Percentiles rank a stretch among this genome's conserved stretches.
Evolutionary conservation across 2,329 filamentous ascomycete genomes (phyloP).

Genomic region (Dendrostoma leiphaemia): DNA sequence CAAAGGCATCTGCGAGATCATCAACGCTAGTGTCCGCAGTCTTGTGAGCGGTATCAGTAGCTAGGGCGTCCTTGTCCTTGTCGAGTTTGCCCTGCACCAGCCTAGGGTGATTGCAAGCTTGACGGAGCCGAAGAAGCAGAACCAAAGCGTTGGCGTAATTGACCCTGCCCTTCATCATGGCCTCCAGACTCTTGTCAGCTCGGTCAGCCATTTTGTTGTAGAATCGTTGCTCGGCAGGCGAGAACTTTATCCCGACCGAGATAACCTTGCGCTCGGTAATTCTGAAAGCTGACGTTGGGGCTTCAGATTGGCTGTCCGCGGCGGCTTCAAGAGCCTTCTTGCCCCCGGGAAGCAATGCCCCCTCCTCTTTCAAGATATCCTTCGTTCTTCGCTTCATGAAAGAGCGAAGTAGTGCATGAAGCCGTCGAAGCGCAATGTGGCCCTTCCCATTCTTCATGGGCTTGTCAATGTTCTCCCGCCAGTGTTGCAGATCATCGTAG

Average conservation of each 20-base stretch:
- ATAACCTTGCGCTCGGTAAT: slow-evolving; percentile 90
- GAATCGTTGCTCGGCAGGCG: slow-evolving; percentile 76
- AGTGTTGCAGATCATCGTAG: slow-evolving; percentile 80
- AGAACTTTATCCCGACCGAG: slow-evolving; percentile 74
- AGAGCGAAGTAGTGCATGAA: slow-evolving; percentile 82
- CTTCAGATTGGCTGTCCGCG: slow-evolving; percentile 46
- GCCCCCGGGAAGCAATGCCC: slow-evolving; percentile 74
- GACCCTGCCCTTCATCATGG: slow-evolving; percentile 80
- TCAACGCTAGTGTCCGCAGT: slow-evolving; percentile 68
- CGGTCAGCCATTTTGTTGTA: slow-evolving; percentile 81
- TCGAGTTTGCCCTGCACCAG: slow-evolving; percentile 82
- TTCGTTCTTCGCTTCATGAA: slow-evolving; percentile 99
- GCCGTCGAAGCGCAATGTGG: slow-evolving; percentile 79
- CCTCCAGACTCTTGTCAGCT: slow-evolving; percentile 81
- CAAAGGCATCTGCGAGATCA: slow-evolving; percentile 80
- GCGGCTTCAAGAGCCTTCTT: slow-evolving; percentile 47
- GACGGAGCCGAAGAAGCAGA: slow-evolving; percentile 82
- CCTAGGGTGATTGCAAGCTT: slow-evolving; percentile 92
- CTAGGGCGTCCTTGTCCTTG: slow-evolving; percentile 82
- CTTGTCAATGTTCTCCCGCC: slow-evolving; percentile 87
- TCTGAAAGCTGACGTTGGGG: slow-evolving; percentile 70
- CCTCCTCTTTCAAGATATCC: slow-evolving; percentile 87
- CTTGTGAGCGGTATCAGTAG: slow-evolving; percentile 58
- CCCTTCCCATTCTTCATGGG: slow-evolving; percentile 90
- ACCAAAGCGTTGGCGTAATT: slow-evolving; percentile 95